Percentiles rank a stretch among this genome's conserved stretches.
Evolutionary conservation across 495 filamentous ascomycete genomes (phyloP).

Genomic region (Extremus antarcticus): DNA sequence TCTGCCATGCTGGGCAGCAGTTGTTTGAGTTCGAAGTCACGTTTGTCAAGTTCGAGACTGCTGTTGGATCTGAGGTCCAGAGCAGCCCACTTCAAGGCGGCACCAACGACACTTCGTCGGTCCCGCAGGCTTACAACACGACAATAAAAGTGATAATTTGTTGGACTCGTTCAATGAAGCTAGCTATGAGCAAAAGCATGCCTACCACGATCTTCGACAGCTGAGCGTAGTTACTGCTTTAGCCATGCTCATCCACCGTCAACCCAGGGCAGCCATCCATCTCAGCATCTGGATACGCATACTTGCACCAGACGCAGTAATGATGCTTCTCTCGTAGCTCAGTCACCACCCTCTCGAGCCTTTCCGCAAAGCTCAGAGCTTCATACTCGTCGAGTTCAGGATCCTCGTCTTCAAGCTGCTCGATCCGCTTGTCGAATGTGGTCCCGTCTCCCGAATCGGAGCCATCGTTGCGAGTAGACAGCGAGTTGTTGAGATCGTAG

Average conservation of each 20-base stretch:
- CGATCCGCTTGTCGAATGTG: conserved; percentile 50
- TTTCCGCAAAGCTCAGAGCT: conserved; percentile 50
- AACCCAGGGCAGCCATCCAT: conserved; percentile 87
- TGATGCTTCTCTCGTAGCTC: conserved; percentile 57
- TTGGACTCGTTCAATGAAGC: too few relatives aligned
- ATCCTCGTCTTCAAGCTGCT: conserved; percentile 76
- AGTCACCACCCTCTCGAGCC: conserved; percentile 49
- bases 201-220: background rate
- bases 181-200: background rate
- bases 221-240: too few relatives aligned
- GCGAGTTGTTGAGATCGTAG: conserved; percentile 57
- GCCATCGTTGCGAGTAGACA: conserved; percentile 43
- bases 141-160: too few relatives aligned
- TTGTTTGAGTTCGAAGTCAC: background rate
- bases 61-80: too few relatives aligned
- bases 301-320: conserved; percentile 99
- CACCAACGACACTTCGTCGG: background rate
- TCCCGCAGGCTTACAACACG: too few relatives aligned
- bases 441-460: conserved; percentile 43
- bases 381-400: conserved; percentile 77
- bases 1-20: conserved; percentile 11
- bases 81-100: too few relatives aligned
- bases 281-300: conserved; percentile 50
- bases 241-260: conserved; percentile 90
- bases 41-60: too few relatives aligned